Percentiles rank a stretch among this genome's conserved stretches.
Conservation (phyloP, 2,329 filamentous ascomycete species). For the Colletotrichum australisinense region DNA sequence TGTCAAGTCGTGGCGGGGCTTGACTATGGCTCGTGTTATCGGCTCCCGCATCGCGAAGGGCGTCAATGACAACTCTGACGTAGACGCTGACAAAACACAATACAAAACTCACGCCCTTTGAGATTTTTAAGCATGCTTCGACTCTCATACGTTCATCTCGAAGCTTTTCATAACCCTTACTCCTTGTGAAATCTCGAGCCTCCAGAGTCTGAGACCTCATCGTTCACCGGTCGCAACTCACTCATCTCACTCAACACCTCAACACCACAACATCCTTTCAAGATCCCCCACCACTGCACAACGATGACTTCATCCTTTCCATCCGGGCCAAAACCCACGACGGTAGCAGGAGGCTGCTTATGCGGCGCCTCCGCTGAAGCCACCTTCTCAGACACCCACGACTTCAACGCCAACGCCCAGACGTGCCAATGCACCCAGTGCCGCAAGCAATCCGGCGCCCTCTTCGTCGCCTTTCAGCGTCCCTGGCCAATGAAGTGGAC, state of each 20-base stretch:
- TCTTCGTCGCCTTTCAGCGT: constrained; percentile 55
- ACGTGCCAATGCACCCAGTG: constrained; percentile 69
- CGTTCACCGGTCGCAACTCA: too few species aligned
- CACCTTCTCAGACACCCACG: constrained; percentile 56
- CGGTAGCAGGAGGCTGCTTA: constrained; percentile 63
- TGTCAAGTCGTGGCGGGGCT: neutral
- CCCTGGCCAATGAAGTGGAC: constrained; percentile 50
- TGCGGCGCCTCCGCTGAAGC: constrained; percentile 61
- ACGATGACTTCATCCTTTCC: constrained; percentile 2
- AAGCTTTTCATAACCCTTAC: neutral
- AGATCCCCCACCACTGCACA: neutral
- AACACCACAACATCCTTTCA: neutral
- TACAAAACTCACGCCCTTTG: neutral
- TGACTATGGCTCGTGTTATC: too few species aligned
- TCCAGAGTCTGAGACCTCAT: neutral
- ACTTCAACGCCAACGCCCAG: constrained; percentile 55
- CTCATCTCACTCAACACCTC: neutral
- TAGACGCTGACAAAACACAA: neutral
- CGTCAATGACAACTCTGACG: constrained; percentile 22
- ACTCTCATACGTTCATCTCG: fast-evolving
- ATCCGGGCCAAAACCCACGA: constrained; percentile 41
- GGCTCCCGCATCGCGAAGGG: constrained; percentile 1
- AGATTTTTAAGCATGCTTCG: neutral
- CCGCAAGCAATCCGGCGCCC: constrained; percentile 61
- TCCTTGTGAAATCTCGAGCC: neutral